These are phyloP conservation scores for Calamus simplicifolius DNA, from an alignment of 176 grass and related monocot genomes.

Conservation along the genomic window DNA sequence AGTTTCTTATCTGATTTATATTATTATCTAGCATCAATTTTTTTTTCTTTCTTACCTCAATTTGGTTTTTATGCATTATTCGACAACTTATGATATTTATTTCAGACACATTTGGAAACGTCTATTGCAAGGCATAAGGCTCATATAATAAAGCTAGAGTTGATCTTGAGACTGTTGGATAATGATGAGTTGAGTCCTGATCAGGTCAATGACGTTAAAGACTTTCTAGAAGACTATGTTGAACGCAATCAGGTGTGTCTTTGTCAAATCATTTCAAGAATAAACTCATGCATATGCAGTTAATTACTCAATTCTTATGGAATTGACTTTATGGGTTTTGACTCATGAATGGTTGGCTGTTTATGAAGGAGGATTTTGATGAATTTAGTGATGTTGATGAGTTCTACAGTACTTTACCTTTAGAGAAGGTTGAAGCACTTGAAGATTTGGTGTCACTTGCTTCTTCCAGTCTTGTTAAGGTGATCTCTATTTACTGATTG, in stretches of 20 bases:
- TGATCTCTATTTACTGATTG: slow-evolving; percentile 22
- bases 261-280: background rate
- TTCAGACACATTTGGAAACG: slow-evolving; percentile 88
- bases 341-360: slow-evolving; percentile 9
- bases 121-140: slow-evolving; percentile 91
- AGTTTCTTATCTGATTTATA: slow-evolving; percentile 2
- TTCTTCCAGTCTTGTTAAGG: slow-evolving; percentile 81
- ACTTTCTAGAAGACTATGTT: slow-evolving; percentile 98
- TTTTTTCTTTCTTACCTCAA: slow-evolving; percentile 1
- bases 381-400: slow-evolving; percentile 97
- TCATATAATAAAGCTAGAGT: slow-evolving; percentile 97
- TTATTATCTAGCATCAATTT: slow-evolving; percentile 10
- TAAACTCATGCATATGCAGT: too few species aligned
- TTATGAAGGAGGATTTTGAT: slow-evolving; percentile 94
- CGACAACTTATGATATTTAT: slow-evolving; percentile 21
- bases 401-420: slow-evolving; percentile 72
- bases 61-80: slow-evolving; percentile 15
- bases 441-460: slow-evolving; percentile 99
- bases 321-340: slow-evolving; percentile 17
- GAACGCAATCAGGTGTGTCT: slow-evolving; percentile 84
- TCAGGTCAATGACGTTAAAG: slow-evolving; percentile 95
- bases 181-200: slow-evolving; percentile 99
- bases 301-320: background rate
- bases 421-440: slow-evolving; percentile 97
- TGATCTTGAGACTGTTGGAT: slow-evolving; percentile 92